Evolutionary conservation across 2,329 filamentous ascomycete genomes (phyloP).

Genomic region (Furcasterigmium furcatum): DNA sequence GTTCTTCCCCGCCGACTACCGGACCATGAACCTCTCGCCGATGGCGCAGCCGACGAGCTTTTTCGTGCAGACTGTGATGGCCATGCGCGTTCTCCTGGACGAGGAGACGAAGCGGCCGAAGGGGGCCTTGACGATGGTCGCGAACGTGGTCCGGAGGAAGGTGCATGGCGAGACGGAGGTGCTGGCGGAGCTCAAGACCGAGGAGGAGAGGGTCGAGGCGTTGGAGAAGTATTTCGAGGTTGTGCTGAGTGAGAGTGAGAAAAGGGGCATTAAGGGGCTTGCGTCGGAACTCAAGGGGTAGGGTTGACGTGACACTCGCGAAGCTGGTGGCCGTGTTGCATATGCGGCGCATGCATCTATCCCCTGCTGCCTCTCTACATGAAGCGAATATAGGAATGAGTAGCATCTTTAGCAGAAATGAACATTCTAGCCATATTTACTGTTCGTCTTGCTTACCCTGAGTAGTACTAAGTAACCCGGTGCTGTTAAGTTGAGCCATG

Average conservation of each 20-base stretch:
- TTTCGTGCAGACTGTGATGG: slow-evolving; percentile 33
- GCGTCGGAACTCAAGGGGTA: slow-evolving; percentile 10
- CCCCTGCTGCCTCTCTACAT: no score
- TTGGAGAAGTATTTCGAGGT: slow-evolving; percentile 49
- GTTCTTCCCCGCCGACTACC: slow-evolving; percentile 42
- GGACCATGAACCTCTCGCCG: slow-evolving; percentile 39
- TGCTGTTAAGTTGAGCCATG: no score
- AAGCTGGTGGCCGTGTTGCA: background rate
- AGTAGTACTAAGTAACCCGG: no score
- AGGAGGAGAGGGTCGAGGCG: slow-evolving; percentile 44
- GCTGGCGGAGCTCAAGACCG: slow-evolving; percentile 37
- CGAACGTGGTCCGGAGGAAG: slow-evolving; percentile 40
- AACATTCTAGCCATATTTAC: background rate
- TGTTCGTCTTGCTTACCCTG: no score
- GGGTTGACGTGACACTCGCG: background rate
- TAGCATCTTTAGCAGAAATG: background rate
- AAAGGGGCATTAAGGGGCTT: slow-evolving; percentile 41
- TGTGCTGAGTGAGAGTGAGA: slow-evolving; percentile 40
- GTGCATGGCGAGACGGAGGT: slow-evolving; percentile 33
- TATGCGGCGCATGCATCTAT: no score
- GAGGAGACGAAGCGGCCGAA: slow-evolving; percentile 8
- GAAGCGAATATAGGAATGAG: no score
- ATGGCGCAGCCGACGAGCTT: slow-evolving; percentile 29
- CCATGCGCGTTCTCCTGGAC: slow-evolving; percentile 23
- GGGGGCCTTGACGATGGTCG: slow-evolving; percentile 40